Percentiles rank a stretch among this genome's conserved stretches.
Conservation (phyloP, 1,284 basidiomycete species). For the Ustilago crameri region DNA sequence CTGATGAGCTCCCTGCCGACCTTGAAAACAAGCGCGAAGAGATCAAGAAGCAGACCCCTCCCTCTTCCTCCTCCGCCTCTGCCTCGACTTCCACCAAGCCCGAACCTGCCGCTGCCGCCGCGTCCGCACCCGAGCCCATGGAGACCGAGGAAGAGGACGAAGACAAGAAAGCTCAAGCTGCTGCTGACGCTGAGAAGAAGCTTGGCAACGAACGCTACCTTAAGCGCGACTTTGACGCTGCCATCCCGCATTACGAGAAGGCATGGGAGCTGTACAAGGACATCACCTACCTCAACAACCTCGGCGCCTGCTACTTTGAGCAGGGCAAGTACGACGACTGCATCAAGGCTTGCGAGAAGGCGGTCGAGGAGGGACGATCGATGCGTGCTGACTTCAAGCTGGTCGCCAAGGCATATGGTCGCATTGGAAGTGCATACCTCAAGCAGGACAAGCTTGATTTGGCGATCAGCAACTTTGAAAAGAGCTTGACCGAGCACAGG, state of each 20-base stretch:
- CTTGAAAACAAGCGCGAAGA: constrained; percentile 63
- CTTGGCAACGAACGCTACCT: constrained; percentile 86
- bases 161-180: constrained; percentile 55
- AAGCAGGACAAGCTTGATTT: constrained; percentile 81
- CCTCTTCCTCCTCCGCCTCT: constrained; percentile 15
- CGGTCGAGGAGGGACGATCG: constrained; percentile 88
- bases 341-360: constrained; percentile 92
- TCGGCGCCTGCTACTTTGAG: constrained; percentile 88
- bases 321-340: constrained; percentile 88
- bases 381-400: constrained; percentile 74
- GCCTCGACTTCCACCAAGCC: constrained; percentile 22
- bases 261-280: constrained; percentile 96
- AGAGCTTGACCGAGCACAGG: constrained; percentile 92
- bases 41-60: constrained; percentile 63
- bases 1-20: constrained; percentile 80
- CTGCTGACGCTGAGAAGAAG: constrained; percentile 68
- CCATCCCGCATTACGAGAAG: constrained; percentile 71
- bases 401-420: constrained; percentile 81
- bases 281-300: constrained; percentile 80
- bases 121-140: constrained; percentile 8
- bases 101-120: constrained; percentile 1
- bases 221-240: constrained; percentile 73
- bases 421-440: constrained; percentile 85
- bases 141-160: constrained; percentile 48
- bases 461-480: constrained; percentile 72